Conservation (phyloP, 2,329 filamentous ascomycete species). For the Drechmeria coniospora region DNA sequence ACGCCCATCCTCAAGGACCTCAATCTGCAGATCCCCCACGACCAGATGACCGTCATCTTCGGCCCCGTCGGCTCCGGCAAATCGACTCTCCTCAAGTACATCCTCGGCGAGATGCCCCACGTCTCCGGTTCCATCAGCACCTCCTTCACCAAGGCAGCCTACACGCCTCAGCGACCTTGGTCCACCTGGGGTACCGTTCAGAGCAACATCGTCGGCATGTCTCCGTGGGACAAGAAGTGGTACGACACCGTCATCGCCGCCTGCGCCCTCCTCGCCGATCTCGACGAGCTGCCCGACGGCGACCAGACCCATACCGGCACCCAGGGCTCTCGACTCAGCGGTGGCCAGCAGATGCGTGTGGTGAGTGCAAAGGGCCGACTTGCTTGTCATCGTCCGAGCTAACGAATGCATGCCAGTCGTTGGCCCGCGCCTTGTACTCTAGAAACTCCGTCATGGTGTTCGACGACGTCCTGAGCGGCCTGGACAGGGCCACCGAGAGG, state of each 20-base stretch:
- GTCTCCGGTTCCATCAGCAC: conserved; percentile 4
- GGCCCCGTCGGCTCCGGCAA: conserved; percentile 11
- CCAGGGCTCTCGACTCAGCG: conserved; percentile 10
- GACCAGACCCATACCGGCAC: conserved; percentile 10
- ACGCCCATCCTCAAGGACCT: conserved; percentile 2
- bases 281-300: conserved; percentile 8
- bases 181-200: conserved; percentile 10
- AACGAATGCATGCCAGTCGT: no score
- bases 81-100: conserved; percentile 9
- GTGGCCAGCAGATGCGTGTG: conserved; percentile 13
- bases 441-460: conserved; percentile 12
- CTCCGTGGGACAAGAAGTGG: conserved; percentile 6
- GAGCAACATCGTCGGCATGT: conserved; percentile 10
- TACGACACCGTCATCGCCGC: conserved; percentile 9
- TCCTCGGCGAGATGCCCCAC: conserved; percentile 9
- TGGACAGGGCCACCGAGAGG: conserved; percentile 21
- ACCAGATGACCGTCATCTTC: conserved; percentile 9
- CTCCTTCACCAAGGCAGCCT: conserved; percentile 6
- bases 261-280: conserved; percentile 7
- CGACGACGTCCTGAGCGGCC: conserved; percentile 18
- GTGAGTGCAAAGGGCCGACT: conserved; percentile 5
- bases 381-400: no score
- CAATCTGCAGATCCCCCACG: conserved; percentile 4
- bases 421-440: conserved; percentile 12
- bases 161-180: conserved; percentile 12